Base-by-base conservation (phyloP, 2,329 filamentous ascomycete genomes). In the Ceratocystis papillata region DNA sequence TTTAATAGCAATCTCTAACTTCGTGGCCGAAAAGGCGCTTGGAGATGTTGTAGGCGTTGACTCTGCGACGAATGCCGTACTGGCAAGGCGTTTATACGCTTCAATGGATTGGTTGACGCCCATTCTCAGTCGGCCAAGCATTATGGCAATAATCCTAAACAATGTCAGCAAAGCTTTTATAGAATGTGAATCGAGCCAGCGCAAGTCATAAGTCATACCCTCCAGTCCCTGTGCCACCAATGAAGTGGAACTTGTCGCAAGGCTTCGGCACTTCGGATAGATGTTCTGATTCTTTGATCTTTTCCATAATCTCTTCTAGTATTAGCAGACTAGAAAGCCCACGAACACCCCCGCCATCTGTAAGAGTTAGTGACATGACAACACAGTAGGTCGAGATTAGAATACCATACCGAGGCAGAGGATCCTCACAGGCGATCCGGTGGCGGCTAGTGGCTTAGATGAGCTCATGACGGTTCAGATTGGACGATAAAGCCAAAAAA, bases 191-290 rank as follows among this genome's bases (percentile, higher is more conserved):
- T 30, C 37, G 15, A 28, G 17, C 22, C 1, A n/a, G 45, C 0
- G 22, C 22, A 25, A 25, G 0, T 25, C 28, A 5, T 1, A 28
- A 12, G n/a, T 44, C 66, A 28, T 63, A 72, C 71, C 71, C 71
- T 55, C 72, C 71, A 1, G 72, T 73, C 62, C 72, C 72, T 30
- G 72, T 74, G 20, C 72, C 72, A 50, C 71, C 72, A 55, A 73
- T 72, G 7, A 73, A 64, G 20, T 73, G 69, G 63, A 73, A 74
- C 33, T 69, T 65, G 22, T 73, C 71, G 59, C 71, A 71, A 28
- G 72, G 72, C 45, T 48, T 69, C 2, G 71, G 72, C 2, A 69
- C 33, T 25, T 70, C 46, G 20, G 65, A 37, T 2, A 70, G 69
- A 10, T 68, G 63, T 12, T 66, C 63, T 30, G 50, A 50, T 1